phyloP scores from a whole-genome alignment of 1,284 basidiomycete species.

The Laetiporus sulphureus region DNA sequence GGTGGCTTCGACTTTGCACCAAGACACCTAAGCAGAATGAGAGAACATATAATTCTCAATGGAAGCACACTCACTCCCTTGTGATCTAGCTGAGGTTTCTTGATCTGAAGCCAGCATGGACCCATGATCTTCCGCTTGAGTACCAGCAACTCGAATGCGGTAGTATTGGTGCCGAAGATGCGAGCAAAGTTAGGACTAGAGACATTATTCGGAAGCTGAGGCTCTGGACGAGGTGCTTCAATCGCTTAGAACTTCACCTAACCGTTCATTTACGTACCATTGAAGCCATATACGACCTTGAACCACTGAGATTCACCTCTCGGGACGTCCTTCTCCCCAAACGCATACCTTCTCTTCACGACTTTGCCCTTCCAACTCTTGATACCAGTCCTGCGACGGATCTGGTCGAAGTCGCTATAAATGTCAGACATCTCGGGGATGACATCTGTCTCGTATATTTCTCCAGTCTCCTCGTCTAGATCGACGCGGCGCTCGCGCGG shows the following conservation, averaged over 20 bases:
- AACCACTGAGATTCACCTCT: conserved; percentile 81
- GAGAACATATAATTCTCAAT: conserved; percentile 2
- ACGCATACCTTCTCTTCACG: conserved; percentile 90
- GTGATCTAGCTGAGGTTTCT: conserved; percentile 63
- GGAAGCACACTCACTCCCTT: conserved; percentile 60
- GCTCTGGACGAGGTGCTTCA: conserved; percentile 31
- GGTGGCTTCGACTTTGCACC: conserved; percentile 93
- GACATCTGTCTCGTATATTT: conserved; percentile 69
- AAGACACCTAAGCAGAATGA: conserved; percentile 59
- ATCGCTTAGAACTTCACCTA: background rate
- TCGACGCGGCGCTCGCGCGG: conserved; percentile 68
- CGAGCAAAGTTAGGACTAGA: conserved; percentile 81
- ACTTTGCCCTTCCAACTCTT: conserved; percentile 78
- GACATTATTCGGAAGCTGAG: conserved; percentile 63
- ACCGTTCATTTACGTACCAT: conserved; percentile 47
- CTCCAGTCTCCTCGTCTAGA: conserved; percentile 46
- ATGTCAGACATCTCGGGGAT: conserved; percentile 68
- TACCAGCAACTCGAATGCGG: conserved; percentile 91
- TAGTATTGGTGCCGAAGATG: conserved; percentile 92
- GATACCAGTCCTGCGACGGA: conserved; percentile 71
- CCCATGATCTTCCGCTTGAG: conserved; percentile 98
- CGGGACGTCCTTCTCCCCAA: conserved; percentile 83
- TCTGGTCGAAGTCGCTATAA: conserved; percentile 78
- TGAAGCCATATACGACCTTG: conserved; percentile 86
- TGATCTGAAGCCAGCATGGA: conserved; percentile 93